phyloP scores from a whole-genome alignment of 768 basidiomycete genomes.

The Pisolithus microcarpus region DNA sequence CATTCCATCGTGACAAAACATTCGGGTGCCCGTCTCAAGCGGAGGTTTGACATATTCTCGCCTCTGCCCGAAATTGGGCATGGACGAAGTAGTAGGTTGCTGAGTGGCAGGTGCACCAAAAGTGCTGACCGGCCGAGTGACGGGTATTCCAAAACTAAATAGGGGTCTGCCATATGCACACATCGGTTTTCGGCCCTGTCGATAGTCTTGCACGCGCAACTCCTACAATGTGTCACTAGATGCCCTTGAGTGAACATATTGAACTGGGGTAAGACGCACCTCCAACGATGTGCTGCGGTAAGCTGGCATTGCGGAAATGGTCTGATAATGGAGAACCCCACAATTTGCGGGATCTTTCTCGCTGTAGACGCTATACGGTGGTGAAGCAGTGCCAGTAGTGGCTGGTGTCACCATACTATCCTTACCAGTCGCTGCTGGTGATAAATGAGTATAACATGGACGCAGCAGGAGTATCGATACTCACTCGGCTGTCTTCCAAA shows the following conservation, averaged over 20 bases:
- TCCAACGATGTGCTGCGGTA: constrained; percentile 79
- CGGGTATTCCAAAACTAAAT: constrained; percentile 21
- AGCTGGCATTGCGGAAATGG: constrained; percentile 71
- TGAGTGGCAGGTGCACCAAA: not conserved
- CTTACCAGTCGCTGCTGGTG: constrained; percentile 23
- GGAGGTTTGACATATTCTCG: constrained; percentile 52
- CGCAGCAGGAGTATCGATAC: constrained; percentile 1
- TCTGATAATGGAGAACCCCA: constrained; percentile 64
- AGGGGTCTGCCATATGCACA: constrained; percentile 49
- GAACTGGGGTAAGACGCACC: constrained; percentile 31
- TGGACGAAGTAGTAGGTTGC: constrained; percentile 23
- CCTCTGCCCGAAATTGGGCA: constrained; percentile 30
- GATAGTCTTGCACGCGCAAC: constrained; percentile 69
- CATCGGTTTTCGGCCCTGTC: constrained; percentile 66
- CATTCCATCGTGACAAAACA: constrained; percentile 37
- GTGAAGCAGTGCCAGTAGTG: constrained; percentile 62
- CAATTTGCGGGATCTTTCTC: constrained; percentile 58
- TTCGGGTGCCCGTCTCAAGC: constrained; percentile 40
- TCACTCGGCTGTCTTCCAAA: constrained; percentile 33
- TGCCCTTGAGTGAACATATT: not conserved
- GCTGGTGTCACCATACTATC: constrained; percentile 43
- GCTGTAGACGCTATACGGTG: constrained; percentile 46
- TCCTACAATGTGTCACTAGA: constrained; percentile 37
- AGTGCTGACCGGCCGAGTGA: constrained; percentile 5
- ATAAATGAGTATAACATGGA: constrained; percentile 6